A percentile compares a stretch with the other conserved stretches of the same genome.
These are phyloP conservation scores for Luvunga scandens DNA, from an alignment of 345 rosid genomes.

Conservation along the genomic window DNA sequence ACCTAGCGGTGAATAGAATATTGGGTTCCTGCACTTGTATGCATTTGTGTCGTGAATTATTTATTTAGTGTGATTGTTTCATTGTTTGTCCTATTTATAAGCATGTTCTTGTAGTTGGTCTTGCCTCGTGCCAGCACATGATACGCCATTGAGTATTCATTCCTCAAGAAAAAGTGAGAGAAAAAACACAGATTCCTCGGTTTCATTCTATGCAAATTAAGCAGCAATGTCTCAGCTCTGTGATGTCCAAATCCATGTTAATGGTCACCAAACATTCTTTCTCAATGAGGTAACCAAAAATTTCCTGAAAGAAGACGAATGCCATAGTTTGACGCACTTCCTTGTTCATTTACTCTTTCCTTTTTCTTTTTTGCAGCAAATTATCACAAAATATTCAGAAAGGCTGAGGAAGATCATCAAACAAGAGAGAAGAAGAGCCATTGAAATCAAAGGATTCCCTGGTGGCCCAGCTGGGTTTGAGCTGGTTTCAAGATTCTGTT, in stretches of 20 bases:
- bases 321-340: background rate
- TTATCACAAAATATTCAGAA: conserved; percentile 49
- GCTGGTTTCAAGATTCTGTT: conserved; percentile 62
- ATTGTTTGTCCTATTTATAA: background rate
- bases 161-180: background rate
- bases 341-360: background rate
- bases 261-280: conserved; percentile 48
- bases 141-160: background rate
- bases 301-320: background rate
- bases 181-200: background rate
- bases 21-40: background rate
- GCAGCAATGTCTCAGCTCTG: conserved; percentile 44
- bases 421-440: conserved; percentile 41
- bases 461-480: conserved; percentile 74
- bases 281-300: conserved; percentile 45
- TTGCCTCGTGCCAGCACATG: background rate
- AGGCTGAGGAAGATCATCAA: conserved; percentile 53
- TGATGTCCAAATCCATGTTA: conserved; percentile 47
- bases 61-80: background rate
- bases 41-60: background rate
- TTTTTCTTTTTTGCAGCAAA: conserved; percentile 36
- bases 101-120: background rate
- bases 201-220: background rate
- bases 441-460: conserved; percentile 51
- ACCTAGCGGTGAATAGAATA: too few relatives aligned